A percentile compares a stretch with the other conserved stretches of the same genome.
phyloP scores from a whole-genome alignment of 179 eudicot genomes.

The Amaranthus tricolor region DNA sequence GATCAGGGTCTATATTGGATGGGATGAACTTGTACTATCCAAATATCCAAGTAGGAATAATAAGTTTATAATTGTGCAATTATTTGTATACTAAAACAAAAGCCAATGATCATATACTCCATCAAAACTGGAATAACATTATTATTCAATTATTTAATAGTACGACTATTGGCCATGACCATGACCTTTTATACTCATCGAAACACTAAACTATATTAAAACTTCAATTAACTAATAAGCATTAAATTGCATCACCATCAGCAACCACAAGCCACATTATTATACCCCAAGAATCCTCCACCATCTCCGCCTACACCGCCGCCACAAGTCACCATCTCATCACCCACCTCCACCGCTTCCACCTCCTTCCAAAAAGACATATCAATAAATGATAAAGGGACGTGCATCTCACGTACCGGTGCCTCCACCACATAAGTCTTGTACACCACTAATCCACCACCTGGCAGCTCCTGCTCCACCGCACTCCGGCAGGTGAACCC shows the following conservation, averaged over 20 bases:
- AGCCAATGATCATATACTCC: too few relatives aligned
- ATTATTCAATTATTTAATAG: too few relatives aligned
- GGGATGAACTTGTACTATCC: too few relatives aligned
- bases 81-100: too few relatives aligned
- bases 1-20: too few relatives aligned
- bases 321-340: conserved; percentile 20
- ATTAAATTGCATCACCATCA: too few relatives aligned
- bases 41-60: too few relatives aligned
- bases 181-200: too few relatives aligned
- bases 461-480: conserved; percentile 21
- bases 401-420: background rate
- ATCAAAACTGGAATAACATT: too few relatives aligned
- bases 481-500: conserved; percentile 27
- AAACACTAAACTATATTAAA: conserved; percentile 7
- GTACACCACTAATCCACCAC: conserved; percentile 28
- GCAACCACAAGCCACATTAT: too few relatives aligned
- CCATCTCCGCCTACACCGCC: background rate
- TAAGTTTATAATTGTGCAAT: too few relatives aligned
- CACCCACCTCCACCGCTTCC: conserved; percentile 11
- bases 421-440: conserved; percentile 19
- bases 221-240: background rate
- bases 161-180: too few relatives aligned
- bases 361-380: conserved; percentile 27
- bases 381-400: background rate
- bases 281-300: conserved; percentile 15